These are phyloP conservation scores for Penstemon barbatus DNA, from an alignment of 257 asterid species.

Conservation along the genomic window DNA sequence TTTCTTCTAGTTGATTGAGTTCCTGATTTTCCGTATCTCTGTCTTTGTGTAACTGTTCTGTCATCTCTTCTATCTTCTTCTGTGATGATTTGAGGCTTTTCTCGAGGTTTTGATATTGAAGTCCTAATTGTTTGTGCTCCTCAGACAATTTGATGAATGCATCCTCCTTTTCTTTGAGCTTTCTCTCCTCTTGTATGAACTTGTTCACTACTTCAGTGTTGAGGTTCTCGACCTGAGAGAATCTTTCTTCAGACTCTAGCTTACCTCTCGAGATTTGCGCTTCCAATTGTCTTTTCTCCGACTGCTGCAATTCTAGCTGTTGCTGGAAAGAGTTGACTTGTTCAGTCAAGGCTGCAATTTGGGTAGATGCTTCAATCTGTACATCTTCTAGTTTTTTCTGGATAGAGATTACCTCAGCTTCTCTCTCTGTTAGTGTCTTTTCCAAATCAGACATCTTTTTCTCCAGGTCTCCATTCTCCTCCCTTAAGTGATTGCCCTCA, in stretches of 20 bases:
- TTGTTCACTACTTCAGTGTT: conserved; percentile 39
- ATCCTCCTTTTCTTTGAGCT: conserved; percentile 47
- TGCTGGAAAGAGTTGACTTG: conserved; percentile 33
- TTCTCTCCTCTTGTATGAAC: conserved; percentile 39
- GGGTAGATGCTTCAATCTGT: conserved; percentile 39
- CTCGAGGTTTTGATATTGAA: conserved; percentile 39
- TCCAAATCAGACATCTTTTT: conserved; percentile 36
- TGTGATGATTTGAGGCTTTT: conserved; percentile 45
- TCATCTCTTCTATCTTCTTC: conserved; percentile 44
- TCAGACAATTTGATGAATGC: conserved; percentile 45
- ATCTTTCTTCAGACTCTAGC: conserved; percentile 41
- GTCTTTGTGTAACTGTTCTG: conserved; percentile 47
- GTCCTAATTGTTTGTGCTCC: conserved; percentile 46
- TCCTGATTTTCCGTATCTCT: conserved; percentile 47
- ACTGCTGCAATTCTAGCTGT: conserved; percentile 38
- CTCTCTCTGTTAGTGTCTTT: conserved; percentile 33
- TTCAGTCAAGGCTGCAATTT: conserved; percentile 38
- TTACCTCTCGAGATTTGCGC: conserved; percentile 33
- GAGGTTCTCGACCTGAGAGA: conserved; percentile 39
- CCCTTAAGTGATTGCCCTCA: conserved; percentile 32
- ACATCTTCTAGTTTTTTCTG: conserved; percentile 45
- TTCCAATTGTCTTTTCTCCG: conserved; percentile 43
- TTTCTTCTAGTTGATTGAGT: conserved; percentile 51
- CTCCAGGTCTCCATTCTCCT: conserved; percentile 41
- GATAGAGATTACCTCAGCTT: conserved; percentile 31